phyloP scores from a whole-genome alignment of 1,284 basidiomycete species.

The Cystobasidiaceae sp. region DNA sequence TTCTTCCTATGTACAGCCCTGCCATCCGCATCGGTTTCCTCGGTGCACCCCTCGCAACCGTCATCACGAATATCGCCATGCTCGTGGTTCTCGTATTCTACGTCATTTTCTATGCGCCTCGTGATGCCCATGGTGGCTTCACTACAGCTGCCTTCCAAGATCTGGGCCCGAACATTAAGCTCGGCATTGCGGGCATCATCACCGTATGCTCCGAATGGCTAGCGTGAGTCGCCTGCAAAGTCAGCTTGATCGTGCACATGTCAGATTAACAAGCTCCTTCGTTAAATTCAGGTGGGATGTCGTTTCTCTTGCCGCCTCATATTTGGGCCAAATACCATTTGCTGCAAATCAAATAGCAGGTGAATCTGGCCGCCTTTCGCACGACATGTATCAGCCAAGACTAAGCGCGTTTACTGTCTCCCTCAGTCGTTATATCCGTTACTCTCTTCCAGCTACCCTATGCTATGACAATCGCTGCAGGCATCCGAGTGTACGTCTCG shows the following conservation, averaged over 20 bases:
- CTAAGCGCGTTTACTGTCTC: neutral
- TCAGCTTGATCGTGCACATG: neutral
- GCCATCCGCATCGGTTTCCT: constrained; percentile 7
- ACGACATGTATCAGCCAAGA: too few species aligned
- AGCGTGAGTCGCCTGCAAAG: neutral
- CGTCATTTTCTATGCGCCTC: constrained; percentile 1
- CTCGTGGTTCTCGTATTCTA: neutral
- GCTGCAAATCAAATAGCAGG: constrained; percentile 13
- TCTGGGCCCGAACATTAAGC: constrained; percentile 16
- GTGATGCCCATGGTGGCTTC: constrained; percentile 9
- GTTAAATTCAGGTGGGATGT: constrained; percentile 4
- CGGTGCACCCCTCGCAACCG: constrained; percentile 11
- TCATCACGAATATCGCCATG: constrained; percentile 15
- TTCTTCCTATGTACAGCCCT: neutral
- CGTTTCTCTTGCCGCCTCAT: constrained; percentile 18
- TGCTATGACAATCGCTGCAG: constrained; percentile 1
- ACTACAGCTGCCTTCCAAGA: constrained; percentile 18
- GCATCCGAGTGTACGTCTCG: constrained; percentile 15
- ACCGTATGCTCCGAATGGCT: constrained; percentile 19
- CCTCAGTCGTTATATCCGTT: constrained; percentile 6
- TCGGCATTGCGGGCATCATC: constrained; percentile 15
- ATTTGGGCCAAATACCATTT: constrained; percentile 2
- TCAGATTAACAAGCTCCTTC: neutral
- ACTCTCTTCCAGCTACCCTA: constrained; percentile 10
- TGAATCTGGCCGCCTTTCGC: too few species aligned